A percentile compares a stretch with the other conserved stretches of the same genome.
Conservation (phyloP, 306 rosid species). For the Pyrus betulifolia region DNA sequence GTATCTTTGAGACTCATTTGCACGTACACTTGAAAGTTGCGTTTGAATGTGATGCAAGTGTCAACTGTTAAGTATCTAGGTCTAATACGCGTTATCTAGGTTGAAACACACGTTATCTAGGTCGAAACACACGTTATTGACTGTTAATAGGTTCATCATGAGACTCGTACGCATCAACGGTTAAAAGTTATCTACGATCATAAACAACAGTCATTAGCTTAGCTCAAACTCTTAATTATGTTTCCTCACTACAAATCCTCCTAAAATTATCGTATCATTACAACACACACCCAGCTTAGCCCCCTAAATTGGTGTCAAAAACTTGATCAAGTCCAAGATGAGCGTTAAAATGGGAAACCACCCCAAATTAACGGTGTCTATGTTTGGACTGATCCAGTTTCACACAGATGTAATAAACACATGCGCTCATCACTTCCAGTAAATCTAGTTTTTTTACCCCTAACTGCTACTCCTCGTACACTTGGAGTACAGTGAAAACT, state of each 20-base stretch:
- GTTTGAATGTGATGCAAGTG: background rate
- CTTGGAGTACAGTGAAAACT: background rate
- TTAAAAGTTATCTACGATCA: too few relatives aligned
- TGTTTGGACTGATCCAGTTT: background rate
- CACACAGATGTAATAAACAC: background rate
- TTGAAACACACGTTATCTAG: background rate
- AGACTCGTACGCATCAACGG: background rate
- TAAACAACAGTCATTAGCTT: too few relatives aligned
- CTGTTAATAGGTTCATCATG: background rate
- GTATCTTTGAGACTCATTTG: background rate
- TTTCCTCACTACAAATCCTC: background rate
- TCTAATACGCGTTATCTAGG: background rate
- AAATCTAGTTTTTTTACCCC: background rate
- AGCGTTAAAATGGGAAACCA: background rate
- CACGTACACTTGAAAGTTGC: background rate
- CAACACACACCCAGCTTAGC: background rate
- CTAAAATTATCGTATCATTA: too few relatives aligned
- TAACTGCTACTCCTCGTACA: background rate
- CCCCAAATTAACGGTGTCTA: background rate
- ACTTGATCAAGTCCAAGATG: conserved; percentile 4
- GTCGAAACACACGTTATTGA: background rate
- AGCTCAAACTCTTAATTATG: background rate
- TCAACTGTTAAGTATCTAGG: background rate
- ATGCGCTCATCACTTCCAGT: background rate
- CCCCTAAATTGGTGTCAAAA: background rate